phyloP scores from a whole-genome alignment of 495 filamentous ascomycete genomes.

The Penicillium nucicola region DNA sequence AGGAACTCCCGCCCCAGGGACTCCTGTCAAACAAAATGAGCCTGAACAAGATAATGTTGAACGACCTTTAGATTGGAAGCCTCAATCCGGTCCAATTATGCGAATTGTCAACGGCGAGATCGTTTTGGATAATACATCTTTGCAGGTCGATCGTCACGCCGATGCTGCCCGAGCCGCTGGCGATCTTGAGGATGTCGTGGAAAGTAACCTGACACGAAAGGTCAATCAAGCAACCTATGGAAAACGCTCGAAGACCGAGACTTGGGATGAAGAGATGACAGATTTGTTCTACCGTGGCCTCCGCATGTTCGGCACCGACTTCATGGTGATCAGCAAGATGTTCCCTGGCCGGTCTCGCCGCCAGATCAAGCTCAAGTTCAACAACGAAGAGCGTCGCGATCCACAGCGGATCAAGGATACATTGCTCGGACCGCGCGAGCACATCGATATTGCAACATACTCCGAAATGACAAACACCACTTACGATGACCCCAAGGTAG shows the following conservation, averaged over 20 bases:
- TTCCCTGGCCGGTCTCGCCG: constrained; percentile 73
- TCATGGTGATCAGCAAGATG: constrained; percentile 79
- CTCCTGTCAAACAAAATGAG: constrained; percentile 30
- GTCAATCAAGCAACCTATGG: constrained; percentile 72
- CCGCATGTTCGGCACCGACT: constrained; percentile 88
- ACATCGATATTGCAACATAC: constrained; percentile 65
- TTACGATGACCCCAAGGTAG: constrained; percentile 51
- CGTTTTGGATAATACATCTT: constrained; percentile 70
- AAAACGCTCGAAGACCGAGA: constrained; percentile 64
- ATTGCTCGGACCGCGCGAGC: constrained; percentile 56
- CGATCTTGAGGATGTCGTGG: constrained; percentile 61
- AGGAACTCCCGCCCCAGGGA: constrained; percentile 24
- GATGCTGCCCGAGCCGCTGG: constrained; percentile 56
- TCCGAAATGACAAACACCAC: constrained; percentile 57
- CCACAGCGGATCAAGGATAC: constrained; percentile 65
- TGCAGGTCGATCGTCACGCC: constrained; percentile 77
- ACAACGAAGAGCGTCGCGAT: constrained; percentile 81
- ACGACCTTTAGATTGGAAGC: constrained; percentile 18
- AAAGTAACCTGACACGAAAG: constrained; percentile 77
- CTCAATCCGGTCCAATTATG: constrained; percentile 52
- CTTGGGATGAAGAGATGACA: constrained; percentile 75
- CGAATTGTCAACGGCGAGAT: constrained; percentile 82
- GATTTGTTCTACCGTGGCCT: constrained; percentile 83
- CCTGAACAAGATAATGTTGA: constrained; percentile 15
- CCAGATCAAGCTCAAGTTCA: constrained; percentile 89